These are phyloP conservation scores for Cydonia oblonga DNA, from an alignment of 331 rosid genomes.

Conservation along the genomic window DNA sequence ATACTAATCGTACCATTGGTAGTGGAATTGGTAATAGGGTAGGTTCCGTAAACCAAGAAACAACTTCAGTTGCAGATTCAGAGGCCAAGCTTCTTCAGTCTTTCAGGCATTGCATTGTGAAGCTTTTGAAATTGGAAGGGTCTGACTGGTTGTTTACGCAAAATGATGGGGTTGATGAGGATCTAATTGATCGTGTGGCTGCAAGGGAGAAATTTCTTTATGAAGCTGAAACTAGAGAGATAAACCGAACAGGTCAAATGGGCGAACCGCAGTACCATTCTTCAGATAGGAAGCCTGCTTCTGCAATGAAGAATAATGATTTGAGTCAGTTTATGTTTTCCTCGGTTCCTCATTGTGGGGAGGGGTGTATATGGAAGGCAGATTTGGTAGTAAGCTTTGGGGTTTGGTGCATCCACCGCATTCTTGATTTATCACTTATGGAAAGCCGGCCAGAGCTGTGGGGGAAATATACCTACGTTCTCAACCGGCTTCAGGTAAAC, in stretches of 20 bases:
- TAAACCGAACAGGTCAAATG: slow-evolving; percentile 22
- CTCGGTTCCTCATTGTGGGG: slow-evolving; percentile 78
- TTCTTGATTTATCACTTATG: slow-evolving; percentile 77
- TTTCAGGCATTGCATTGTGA: slow-evolving; percentile 64
- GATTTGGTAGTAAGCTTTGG: slow-evolving; percentile 83
- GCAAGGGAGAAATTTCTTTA: slow-evolving; percentile 65
- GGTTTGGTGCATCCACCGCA: slow-evolving; percentile 94
- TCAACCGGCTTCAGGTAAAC: slow-evolving; percentile 92
- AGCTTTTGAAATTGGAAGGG: slow-evolving; percentile 79
- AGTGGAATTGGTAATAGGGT: slow-evolving; percentile 28
- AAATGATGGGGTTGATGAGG: slow-evolving; percentile 88
- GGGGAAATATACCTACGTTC: slow-evolving; percentile 91
- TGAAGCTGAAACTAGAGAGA: slow-evolving; percentile 67
- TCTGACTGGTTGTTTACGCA: slow-evolving; percentile 88
- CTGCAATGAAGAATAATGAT: slow-evolving; percentile 38
- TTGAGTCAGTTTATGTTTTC: slow-evolving; percentile 28
- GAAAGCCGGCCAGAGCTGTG: slow-evolving; percentile 98
- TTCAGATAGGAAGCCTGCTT: slow-evolving; percentile 38
- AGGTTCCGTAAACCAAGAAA: slow-evolving; percentile 34
- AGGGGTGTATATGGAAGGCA: slow-evolving; percentile 77
- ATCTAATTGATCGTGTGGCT: slow-evolving; percentile 77
- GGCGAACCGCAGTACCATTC: slow-evolving; percentile 41
- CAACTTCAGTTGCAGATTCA: slow-evolving; percentile 34
- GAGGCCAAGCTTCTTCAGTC: slow-evolving; percentile 74
- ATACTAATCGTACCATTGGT: slow-evolving; percentile 26